Percentiles rank a stretch among this genome's conserved stretches.
Conservation (phyloP, 164 flowering plant genomes). For the Brasenia schreberi region DNA sequence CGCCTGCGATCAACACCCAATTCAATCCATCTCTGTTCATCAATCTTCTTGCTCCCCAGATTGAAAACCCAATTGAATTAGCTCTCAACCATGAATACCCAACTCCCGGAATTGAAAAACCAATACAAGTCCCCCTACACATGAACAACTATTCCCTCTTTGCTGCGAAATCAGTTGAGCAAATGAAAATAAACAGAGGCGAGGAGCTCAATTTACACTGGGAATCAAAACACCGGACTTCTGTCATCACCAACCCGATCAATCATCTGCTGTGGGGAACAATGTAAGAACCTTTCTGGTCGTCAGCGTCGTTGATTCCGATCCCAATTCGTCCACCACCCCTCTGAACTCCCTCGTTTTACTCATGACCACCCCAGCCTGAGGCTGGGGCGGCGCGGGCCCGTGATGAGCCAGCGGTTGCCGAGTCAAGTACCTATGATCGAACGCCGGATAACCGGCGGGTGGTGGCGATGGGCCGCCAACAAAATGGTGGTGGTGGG, state of each 20-base stretch:
- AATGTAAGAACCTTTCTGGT: constrained; percentile 71
- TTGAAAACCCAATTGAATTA: neutral
- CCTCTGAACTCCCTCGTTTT: neutral
- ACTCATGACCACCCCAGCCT: neutral
- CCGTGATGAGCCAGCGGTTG: constrained; percentile 32
- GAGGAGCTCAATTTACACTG: neutral
- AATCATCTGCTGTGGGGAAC: constrained; percentile 92
- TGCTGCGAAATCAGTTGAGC: neutral
- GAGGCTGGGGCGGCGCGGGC: neutral
- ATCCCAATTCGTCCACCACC: constrained; percentile 5
- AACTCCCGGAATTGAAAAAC: neutral
- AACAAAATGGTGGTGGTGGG: constrained; percentile 4
- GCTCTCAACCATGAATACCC: neutral
- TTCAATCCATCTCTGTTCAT: neutral
- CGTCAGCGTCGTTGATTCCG: constrained; percentile 24
- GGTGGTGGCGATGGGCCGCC: neutral
- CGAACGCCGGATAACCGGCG: constrained; percentile 17
- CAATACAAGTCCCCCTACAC: neutral
- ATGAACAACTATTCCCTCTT: neutral
- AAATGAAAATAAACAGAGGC: neutral
- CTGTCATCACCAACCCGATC: neutral
- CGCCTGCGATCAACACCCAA: neutral
- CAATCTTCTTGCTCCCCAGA: neutral
- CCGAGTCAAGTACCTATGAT: constrained; percentile 52
- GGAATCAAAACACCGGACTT: neutral